Conservation (phyloP, 1,284 basidiomycete species). For the Ceratobasidium sp. region DNA sequence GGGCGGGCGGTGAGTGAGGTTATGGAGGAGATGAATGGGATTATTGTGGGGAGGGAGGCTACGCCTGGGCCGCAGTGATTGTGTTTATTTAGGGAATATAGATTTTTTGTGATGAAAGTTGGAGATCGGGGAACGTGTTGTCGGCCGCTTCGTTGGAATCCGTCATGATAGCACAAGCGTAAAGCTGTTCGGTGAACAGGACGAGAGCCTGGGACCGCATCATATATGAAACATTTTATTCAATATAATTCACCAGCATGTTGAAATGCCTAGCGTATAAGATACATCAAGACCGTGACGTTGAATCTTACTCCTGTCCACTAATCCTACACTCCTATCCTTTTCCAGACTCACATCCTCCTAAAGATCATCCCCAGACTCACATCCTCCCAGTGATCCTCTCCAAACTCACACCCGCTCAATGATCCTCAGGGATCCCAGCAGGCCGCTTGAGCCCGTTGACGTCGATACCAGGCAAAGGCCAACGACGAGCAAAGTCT, state of each 20-base stretch:
- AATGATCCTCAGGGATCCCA: conserved; percentile 41
- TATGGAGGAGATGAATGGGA: conserved; percentile 23
- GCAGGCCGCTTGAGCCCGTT: conserved; percentile 59
- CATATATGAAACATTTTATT: background rate
- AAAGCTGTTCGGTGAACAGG: too few relatives aligned
- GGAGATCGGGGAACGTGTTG: too few relatives aligned
- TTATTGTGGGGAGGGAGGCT: conserved; percentile 2
- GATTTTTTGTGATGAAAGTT: too few relatives aligned
- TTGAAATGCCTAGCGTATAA: conserved; percentile 37
- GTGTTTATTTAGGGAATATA: background rate
- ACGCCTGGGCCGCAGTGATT: background rate
- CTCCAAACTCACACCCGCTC: background rate
- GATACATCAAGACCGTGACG: conserved; percentile 37
- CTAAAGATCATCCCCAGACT: background rate
- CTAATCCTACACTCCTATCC: background rate
- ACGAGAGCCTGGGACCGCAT: too few relatives aligned
- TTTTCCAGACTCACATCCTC: background rate
- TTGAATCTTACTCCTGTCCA: conserved; percentile 39
- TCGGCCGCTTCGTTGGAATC: too few relatives aligned
- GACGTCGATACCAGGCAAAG: conserved; percentile 91
- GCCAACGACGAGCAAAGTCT: conserved; percentile 88
- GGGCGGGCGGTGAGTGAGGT: conserved; percentile 18
- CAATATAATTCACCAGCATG: conserved; percentile 37
- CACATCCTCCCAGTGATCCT: background rate
- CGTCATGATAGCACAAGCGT: too few relatives aligned